phyloP scores from a whole-genome alignment of 176 grass and related monocot species.

The Zoysia pacifica region DNA sequence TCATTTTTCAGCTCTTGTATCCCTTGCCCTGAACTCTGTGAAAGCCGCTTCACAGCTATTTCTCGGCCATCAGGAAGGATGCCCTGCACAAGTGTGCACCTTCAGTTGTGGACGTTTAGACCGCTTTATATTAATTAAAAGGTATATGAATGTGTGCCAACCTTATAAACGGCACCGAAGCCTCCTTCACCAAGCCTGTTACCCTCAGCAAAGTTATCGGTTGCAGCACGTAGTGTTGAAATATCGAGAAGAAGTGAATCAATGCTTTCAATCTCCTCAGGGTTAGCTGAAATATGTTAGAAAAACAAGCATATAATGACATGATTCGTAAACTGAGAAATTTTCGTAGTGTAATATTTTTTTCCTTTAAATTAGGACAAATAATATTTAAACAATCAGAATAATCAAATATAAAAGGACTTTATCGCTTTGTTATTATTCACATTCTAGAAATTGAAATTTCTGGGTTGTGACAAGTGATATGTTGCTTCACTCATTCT shows the following conservation, averaged over 20 bases:
- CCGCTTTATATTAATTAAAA: neutral
- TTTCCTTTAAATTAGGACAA: neutral
- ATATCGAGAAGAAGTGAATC: constrained; percentile 63
- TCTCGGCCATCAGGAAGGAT: constrained; percentile 39
- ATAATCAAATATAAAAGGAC: neutral
- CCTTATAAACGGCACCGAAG: constrained; percentile 86
- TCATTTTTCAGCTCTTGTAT: constrained; percentile 52
- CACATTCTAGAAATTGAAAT: neutral
- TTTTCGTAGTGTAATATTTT: neutral
- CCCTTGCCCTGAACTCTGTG: constrained; percentile 38
- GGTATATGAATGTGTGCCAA: neutral
- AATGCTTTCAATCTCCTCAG: constrained; percentile 36
- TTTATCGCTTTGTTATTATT: neutral
- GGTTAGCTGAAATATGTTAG: constrained; percentile 47
- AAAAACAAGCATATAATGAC: constrained; percentile 6
- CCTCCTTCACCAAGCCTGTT: constrained; percentile 82
- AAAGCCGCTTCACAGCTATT: constrained; percentile 50
- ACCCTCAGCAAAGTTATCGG: constrained; percentile 56
- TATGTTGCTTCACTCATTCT: neutral
- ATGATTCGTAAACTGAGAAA: neutral
- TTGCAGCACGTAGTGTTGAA: constrained; percentile 52
- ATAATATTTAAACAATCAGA: neutral
- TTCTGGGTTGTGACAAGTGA: neutral
- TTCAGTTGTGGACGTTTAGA: neutral
- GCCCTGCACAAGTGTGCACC: constrained; percentile 33